Conservation (phyloP, 2,329 filamentous ascomycete species). For the Didymellaceae sp. region DNA sequence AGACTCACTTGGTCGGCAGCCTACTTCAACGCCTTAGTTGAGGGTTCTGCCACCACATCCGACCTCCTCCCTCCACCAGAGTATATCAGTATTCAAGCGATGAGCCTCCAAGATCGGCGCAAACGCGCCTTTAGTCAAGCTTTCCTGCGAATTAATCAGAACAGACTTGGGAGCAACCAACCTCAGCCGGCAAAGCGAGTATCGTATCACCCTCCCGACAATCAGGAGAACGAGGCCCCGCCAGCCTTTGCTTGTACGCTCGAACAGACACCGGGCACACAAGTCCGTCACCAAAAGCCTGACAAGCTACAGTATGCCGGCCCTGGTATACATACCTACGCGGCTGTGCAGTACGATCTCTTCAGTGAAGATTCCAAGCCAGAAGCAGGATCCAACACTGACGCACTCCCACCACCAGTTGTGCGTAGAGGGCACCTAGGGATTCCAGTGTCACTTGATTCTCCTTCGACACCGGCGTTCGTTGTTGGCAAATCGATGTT, state of each 20-base stretch:
- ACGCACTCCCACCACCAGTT: not conserved
- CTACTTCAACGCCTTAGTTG: no score
- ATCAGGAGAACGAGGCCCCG: constrained; percentile 14
- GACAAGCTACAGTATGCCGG: not conserved
- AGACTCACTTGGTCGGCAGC: not conserved
- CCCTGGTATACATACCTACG: not conserved
- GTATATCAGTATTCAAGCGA: no score
- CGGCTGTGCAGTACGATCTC: not conserved
- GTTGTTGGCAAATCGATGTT: constrained; percentile 9
- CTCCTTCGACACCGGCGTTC: not conserved
- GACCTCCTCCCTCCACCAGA: no score
- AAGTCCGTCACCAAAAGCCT: constrained; percentile 2
- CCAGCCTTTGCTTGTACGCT: not conserved
- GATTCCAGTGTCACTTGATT: not conserved
- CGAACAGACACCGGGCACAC: no score
- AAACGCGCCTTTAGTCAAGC: constrained; percentile 30
- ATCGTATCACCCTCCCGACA: not conserved
- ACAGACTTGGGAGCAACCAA: not conserved
- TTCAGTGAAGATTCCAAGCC: not conserved
- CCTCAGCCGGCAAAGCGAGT: constrained; percentile 6
- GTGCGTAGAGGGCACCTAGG: not conserved
- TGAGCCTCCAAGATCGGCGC: constrained; percentile 15
- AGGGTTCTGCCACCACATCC: no score
- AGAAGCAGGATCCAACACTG: not conserved
- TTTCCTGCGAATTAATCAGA: constrained; percentile 12